phyloP scores from a whole-genome alignment of 1,284 basidiomycete species.

The Termitomyces sp. region DNA sequence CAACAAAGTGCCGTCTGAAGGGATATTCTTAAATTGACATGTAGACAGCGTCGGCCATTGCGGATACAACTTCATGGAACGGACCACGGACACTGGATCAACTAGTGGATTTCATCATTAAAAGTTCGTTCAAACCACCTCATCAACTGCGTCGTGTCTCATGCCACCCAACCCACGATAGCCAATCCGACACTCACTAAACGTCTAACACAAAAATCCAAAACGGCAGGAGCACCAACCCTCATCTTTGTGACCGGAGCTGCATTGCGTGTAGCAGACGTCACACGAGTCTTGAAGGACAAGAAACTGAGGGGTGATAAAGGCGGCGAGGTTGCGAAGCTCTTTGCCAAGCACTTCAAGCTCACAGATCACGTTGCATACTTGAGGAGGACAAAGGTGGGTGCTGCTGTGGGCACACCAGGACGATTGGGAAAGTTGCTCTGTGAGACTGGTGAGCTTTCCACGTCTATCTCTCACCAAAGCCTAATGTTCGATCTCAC shows the following conservation, averaged over 20 bases:
- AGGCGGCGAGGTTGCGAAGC: conserved; percentile 78
- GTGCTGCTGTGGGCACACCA: conserved; percentile 77
- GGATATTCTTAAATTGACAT: conserved; percentile 40
- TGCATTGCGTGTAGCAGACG: conserved; percentile 74
- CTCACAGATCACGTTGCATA: conserved; percentile 74
- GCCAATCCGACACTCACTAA: conserved; percentile 64
- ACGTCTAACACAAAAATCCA: conserved; percentile 68
- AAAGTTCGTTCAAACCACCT: conserved; percentile 39
- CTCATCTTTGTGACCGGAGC: conserved; percentile 72
- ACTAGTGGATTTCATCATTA: conserved; percentile 66
- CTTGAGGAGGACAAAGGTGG: conserved; percentile 69
- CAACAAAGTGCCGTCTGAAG: conserved; percentile 7
- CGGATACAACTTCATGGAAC: conserved; percentile 69
- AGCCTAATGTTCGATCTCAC: background rate
- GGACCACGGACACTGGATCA: conserved; percentile 63
- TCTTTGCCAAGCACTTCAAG: conserved; percentile 85
- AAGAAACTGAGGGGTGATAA: conserved; percentile 67
- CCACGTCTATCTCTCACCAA: background rate
- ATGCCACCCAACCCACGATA: conserved; percentile 22
- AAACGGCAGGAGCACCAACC: conserved; percentile 71
- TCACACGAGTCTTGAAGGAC: conserved; percentile 66
- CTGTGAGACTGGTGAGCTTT: conserved; percentile 62
- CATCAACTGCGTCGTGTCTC: conserved; percentile 1
- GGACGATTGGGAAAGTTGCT: conserved; percentile 77
- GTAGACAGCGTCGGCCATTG: conserved; percentile 63